Evolutionary conservation across 2,329 filamentous ascomycete genomes (phyloP), one percentile per base, ranked within the genome.

Genomic region (Seiridium unicorne): DNA sequence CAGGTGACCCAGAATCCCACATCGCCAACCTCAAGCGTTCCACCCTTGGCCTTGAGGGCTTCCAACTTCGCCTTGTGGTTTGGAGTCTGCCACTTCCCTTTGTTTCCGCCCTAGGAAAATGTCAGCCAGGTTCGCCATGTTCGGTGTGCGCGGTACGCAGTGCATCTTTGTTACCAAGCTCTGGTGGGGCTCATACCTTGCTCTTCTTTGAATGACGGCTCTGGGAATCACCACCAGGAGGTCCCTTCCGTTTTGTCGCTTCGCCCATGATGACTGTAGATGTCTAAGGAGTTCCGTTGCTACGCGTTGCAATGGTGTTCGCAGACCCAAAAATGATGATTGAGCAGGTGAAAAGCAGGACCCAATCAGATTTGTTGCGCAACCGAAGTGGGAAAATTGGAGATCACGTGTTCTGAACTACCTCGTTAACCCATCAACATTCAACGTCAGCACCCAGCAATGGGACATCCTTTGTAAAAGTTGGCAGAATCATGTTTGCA

Each of bases 1-100:
- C 89, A 93, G 0, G 90, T 93, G 35, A 89, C 88, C 89, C 90
- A 94, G 61, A 94, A 87, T 4, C 91, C 91, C 57, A 82, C 79
- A 68, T 93, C 89, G 4, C 90, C 89, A 4, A 88, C 79, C 66
- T 90, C 84, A 53, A 93, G 74, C 10, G 73, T 70, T 44, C 74
- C 79, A 46, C 79, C 80, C 64, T 75, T 74, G 62, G 74, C 72
- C 55, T 75, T 70, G 11, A 69, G 35, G 36, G 67, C 72, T 26
- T 76, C 75, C 48, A 77, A 65, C 68, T 82, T 87, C 40, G 76
- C 74, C 67, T 81, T 78, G 51, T 88, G 84, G 62, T 85, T 81
- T 11, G 86, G 77, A 34, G 86, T 89, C 69, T 83, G 81, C 86
- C 86, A 89, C 70, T 80, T 84, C 9, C 84, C 84, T 60, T 75